These are phyloP conservation scores for Malbranchea zuffiana DNA, from an alignment of 2,329 filamentous ascomycete genomes.

Conservation along the genomic window DNA sequence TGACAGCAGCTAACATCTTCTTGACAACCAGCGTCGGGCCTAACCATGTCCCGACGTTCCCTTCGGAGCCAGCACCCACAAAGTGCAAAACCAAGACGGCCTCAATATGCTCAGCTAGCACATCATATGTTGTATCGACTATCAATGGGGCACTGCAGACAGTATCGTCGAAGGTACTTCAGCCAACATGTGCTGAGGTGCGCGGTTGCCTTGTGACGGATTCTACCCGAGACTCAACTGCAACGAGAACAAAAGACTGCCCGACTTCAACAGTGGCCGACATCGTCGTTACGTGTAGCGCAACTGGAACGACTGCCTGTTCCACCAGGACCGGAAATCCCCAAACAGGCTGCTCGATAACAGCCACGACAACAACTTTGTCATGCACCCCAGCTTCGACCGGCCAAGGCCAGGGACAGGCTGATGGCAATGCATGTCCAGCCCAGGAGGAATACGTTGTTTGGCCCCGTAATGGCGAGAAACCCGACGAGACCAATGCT, in stretches of 20 bases:
- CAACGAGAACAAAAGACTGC: constrained; percentile 8
- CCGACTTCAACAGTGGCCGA: constrained; percentile 7
- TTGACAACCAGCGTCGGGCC: constrained; percentile 5
- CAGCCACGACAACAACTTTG: constrained; percentile 9
- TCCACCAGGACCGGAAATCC: constrained; percentile 6
- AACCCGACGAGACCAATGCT: constrained; percentile 2
- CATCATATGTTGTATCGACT: constrained; percentile 9
- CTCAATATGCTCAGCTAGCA: constrained; percentile 6
- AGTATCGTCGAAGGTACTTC: constrained; percentile 7
- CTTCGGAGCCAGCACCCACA: constrained; percentile 6
- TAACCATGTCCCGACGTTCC: constrained; percentile 8
- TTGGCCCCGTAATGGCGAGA: constrained; percentile 6
- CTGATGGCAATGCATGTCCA: constrained; percentile 5
- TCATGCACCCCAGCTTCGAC: constrained; percentile 9
- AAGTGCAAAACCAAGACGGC: constrained; percentile 10
- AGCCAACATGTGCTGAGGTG: constrained; percentile 8
- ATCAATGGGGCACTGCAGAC: constrained; percentile 6
- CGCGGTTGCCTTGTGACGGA: constrained; percentile 9
- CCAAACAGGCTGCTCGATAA: constrained; percentile 10
- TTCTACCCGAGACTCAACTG: constrained; percentile 2
- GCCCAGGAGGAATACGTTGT: constrained; percentile 1
- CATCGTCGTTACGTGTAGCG: constrained; percentile 9
- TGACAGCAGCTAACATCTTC: not conserved
- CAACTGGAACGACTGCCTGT: constrained; percentile 8
- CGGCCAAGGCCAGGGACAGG: constrained; percentile 4